Evolutionary conservation across 1,284 basidiomycete genomes (phyloP).

Genomic region (Ceratobasidium theobromae): DNA sequence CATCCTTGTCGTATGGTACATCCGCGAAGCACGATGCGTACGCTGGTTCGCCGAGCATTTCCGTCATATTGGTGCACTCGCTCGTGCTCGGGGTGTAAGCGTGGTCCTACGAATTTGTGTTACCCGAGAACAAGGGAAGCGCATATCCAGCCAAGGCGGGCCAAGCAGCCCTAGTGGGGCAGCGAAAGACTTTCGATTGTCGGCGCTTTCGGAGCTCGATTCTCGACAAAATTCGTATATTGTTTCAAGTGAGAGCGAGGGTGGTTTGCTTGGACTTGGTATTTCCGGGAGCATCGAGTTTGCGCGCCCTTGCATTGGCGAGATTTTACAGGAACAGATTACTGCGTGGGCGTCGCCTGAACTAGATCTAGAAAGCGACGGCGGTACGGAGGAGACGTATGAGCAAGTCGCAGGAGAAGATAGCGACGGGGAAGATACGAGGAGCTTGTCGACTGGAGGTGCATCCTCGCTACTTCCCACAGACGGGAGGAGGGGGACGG

Average conservation of each 20-base stretch:
- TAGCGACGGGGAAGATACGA: not conserved
- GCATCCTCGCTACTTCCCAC: constrained; percentile 13
- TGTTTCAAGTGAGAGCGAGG: not conserved
- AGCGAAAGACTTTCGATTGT: constrained; percentile 21
- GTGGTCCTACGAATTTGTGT: constrained; percentile 23
- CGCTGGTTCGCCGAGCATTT: constrained; percentile 22
- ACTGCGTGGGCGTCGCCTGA: constrained; percentile 2
- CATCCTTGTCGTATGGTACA: constrained; percentile 17
- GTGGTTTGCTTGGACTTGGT: constrained; percentile 14
- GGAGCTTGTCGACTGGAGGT: not conserved
- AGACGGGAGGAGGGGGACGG: constrained; percentile 1
- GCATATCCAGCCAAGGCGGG: not conserved
- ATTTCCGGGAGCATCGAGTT: constrained; percentile 23
- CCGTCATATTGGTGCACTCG: constrained; percentile 7
- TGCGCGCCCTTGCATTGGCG: constrained; percentile 27
- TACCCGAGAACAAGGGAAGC: constrained; percentile 11
- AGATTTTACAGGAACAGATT: constrained; percentile 19
- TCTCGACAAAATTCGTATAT: constrained; percentile 15
- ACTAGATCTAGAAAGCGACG: constrained; percentile 20
- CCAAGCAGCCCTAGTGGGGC: constrained; percentile 9
- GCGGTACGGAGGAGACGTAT: constrained; percentile 3
- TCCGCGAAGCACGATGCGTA: constrained; percentile 25
- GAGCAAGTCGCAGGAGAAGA: constrained; percentile 10
- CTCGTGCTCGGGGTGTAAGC: constrained; percentile 16
- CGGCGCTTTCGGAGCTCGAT: constrained; percentile 21